These are phyloP conservation scores for Saccharum officinarum DNA, from an alignment of 176 grass and related monocot species.

Conservation along the genomic window DNA sequence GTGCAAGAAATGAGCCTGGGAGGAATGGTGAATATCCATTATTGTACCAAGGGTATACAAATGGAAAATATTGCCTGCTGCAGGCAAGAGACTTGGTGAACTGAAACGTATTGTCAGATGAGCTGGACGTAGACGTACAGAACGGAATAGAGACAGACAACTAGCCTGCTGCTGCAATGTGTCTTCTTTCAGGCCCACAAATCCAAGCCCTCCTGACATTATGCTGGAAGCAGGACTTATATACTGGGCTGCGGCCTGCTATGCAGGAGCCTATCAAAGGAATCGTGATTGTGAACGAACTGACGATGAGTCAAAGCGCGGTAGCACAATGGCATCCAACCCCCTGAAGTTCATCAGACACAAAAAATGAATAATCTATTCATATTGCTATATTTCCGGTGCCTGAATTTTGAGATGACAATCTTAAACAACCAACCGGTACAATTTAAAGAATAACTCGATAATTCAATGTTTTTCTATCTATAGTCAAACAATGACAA, in stretches of 20 bases:
- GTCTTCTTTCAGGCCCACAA: no score
- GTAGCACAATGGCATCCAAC: not conserved
- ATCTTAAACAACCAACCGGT: not conserved
- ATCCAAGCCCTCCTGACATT: no score
- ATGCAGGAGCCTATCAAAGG: not conserved
- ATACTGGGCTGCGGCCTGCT: not conserved
- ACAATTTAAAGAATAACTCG: not conserved
- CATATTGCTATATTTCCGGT: no score
- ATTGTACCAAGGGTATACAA: not conserved
- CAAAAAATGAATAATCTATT: not conserved
- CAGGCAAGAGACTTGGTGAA: not conserved
- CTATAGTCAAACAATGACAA: no score
- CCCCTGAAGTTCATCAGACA: not conserved
- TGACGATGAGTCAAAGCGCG: not conserved
- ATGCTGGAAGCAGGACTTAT: not conserved
- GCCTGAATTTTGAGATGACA: not conserved
- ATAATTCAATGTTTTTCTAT: no score
- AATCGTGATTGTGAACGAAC: not conserved
- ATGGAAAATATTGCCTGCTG: not conserved
- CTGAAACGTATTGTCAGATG: not conserved
- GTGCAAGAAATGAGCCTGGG: not conserved
- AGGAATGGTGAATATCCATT: not conserved
- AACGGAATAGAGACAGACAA: not conserved
- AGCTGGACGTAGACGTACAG: not conserved
- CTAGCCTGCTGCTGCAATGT: not conserved